A percentile compares a stretch with the other conserved stretches of the same genome.
Conservation (phyloP, 1,284 basidiomycete species). For the Ceratobasidium sp. region DNA sequence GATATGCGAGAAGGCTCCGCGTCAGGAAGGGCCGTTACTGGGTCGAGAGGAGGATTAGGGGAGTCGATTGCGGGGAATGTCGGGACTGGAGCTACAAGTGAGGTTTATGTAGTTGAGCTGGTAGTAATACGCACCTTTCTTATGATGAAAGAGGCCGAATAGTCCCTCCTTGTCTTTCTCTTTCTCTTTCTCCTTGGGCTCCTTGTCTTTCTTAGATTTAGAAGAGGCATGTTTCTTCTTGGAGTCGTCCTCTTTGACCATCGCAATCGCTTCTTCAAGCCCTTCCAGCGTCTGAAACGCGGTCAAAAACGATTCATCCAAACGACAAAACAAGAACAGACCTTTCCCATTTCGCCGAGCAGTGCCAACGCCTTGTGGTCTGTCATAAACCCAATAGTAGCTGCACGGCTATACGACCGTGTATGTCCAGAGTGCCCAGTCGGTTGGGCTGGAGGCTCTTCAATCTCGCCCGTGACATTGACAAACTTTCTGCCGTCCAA, state of each 20-base stretch:
- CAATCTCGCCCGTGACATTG: slow-evolving; percentile 40
- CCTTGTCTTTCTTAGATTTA: slow-evolving; percentile 47
- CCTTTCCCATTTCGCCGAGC: slow-evolving; percentile 35
- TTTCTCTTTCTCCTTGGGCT: slow-evolving; percentile 50
- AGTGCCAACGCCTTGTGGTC: slow-evolving; percentile 42
- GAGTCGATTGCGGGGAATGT: slow-evolving; percentile 21
- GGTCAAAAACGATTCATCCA: background rate
- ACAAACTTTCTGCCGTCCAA: slow-evolving; percentile 48
- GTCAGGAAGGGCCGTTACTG: background rate
- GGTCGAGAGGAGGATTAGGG: slow-evolving; percentile 24
- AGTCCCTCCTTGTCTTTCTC: slow-evolving; percentile 46
- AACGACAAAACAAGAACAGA: background rate
- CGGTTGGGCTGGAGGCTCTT: slow-evolving; percentile 1
- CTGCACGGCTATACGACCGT: slow-evolving; percentile 41
- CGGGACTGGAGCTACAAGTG: slow-evolving; percentile 8
- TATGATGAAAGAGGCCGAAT: slow-evolving; percentile 46
- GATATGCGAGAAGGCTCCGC: slow-evolving; percentile 1
- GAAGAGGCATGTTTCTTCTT: slow-evolving; percentile 29
- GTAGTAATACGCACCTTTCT: slow-evolving; percentile 35
- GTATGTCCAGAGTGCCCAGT: slow-evolving; percentile 9
- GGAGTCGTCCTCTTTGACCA: slow-evolving; percentile 48
- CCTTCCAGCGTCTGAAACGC: slow-evolving; percentile 47
- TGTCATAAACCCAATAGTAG: slow-evolving; percentile 32
- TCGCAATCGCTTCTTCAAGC: slow-evolving; percentile 50
- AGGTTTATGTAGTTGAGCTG: background rate